Base-by-base conservation (phyloP, 2,329 filamentous ascomycete species). In the Colletotrichum cereale region DNA sequence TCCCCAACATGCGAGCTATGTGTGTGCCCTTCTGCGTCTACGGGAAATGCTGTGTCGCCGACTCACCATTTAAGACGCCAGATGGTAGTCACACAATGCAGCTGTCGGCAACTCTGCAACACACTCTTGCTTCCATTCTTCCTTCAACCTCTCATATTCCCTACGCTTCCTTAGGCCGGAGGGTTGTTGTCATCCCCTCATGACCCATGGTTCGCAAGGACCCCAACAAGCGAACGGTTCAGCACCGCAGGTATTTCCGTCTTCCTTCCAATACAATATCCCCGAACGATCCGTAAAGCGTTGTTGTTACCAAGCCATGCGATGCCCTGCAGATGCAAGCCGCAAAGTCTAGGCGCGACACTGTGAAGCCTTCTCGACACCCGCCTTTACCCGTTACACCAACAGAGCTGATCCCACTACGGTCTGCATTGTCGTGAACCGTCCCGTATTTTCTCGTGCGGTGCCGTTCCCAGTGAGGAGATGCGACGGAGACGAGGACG, bases 181-280 rank as follows among this genome's bases (percentile, higher is more conserved):
- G 31, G n/a, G 24, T 50, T n/a, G 42, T 38, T 56, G 63, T 67
- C 63, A n/a, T 57, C 29, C 62, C 63, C 21, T 62, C 55, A 24
- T 38, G 38, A 44, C 21, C 44, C 26, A 42, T 34, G 66, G 14
- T 34, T 53, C 48, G 48, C 50, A 42, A 52, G n/a, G 7, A 34
- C 18, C 50, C 40, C 36, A 48, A 50, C 40, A 47, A 52, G 29
- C 31, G 56, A 69, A 29, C 47, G 44, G 61, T 55, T 40, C 56
- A 62, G 31, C 44, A 36, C 26, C 36, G 29, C 40, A 42, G 10
- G 24, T 50, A 16, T 31, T 29, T 40, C 31, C 44, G 18, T 8
- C 12, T 5, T 29, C 26, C 3, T 56, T 40, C 47, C 60, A 50
- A 58, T 44, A 64, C 34, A 50, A 31, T 26, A 57, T 64, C 57